Evolutionary conservation across 148 eudicot species (phyloP).

Genomic region (Chenopodium formosanum): DNA sequence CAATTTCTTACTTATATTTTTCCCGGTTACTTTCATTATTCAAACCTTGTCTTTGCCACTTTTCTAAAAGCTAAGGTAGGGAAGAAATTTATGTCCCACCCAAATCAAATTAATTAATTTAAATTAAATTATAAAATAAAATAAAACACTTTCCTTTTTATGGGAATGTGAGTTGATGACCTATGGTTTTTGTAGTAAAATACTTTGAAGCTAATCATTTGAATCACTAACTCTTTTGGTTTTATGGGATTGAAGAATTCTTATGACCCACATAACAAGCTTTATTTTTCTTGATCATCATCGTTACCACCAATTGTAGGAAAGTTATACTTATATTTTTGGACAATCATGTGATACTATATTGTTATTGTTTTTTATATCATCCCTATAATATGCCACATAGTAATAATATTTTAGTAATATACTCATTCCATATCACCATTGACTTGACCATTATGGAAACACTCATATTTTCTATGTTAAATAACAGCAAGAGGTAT

Average conservation of each 20-base stretch:
- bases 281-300: neutral
- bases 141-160: neutral
- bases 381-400: neutral
- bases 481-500: too few species aligned
- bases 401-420: too few species aligned
- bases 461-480: too few species aligned
- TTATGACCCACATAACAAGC: constrained; percentile 2
- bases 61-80: constrained; percentile 10
- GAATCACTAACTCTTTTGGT: constrained; percentile 34
- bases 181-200: constrained; percentile 7
- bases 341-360: neutral
- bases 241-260: constrained; percentile 28
- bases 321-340: neutral
- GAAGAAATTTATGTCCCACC: constrained; percentile 20
- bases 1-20: neutral
- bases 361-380: too few species aligned
- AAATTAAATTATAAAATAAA: neutral
- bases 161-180: constrained; percentile 20
- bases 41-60: constrained; percentile 26
- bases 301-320: neutral
- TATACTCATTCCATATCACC: neutral
- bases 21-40: constrained; percentile 7
- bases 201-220: constrained; percentile 31
- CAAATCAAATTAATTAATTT: too few species aligned
- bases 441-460: too few species aligned